Percentiles rank a stretch among this genome's conserved stretches.
These are phyloP conservation scores for Irpex sp. DNA, from an alignment of 1,284 basidiomycete genomes.

Conservation along the genomic window DNA sequence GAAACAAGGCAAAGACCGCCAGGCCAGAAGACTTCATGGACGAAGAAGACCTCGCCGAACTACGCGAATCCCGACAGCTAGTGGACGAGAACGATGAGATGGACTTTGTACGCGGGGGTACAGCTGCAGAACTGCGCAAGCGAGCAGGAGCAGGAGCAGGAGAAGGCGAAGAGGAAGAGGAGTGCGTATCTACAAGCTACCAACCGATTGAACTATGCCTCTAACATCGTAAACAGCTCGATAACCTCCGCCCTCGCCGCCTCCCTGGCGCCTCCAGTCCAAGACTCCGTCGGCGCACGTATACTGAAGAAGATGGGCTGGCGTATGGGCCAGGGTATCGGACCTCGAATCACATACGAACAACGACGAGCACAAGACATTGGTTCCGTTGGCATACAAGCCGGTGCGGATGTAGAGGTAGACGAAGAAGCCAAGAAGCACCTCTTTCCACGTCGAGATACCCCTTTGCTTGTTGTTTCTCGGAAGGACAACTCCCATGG, in stretches of 20 bases:
- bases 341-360: slow-evolving; percentile 80
- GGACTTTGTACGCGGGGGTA: slow-evolving; percentile 51
- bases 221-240: slow-evolving; percentile 36
- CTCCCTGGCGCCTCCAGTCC: slow-evolving; percentile 54
- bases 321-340: slow-evolving; percentile 89
- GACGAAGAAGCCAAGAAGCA: slow-evolving; percentile 82
- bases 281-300: slow-evolving; percentile 72
- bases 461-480: slow-evolving; percentile 53
- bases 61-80: slow-evolving; percentile 66
- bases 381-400: slow-evolving; percentile 8
- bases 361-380: slow-evolving; percentile 68
- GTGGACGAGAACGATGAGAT: slow-evolving; percentile 74
- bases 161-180: slow-evolving; percentile 9
- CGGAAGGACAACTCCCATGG: slow-evolving; percentile 77
- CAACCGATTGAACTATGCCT: neutral
- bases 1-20: slow-evolving; percentile 46
- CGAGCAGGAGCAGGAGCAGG: slow-evolving; percentile 17
- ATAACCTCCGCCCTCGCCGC: slow-evolving; percentile 55
- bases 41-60: slow-evolving; percentile 89
- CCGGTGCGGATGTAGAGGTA: slow-evolving; percentile 38
- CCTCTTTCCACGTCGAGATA: slow-evolving; percentile 81
- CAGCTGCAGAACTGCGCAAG: slow-evolving; percentile 41
- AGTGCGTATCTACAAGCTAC: neutral
- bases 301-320: slow-evolving; percentile 95
- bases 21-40: slow-evolving; percentile 97